Base-by-base conservation (phyloP, 2,329 filamentous ascomycete species). In the Sporothrix luriei region DNA sequence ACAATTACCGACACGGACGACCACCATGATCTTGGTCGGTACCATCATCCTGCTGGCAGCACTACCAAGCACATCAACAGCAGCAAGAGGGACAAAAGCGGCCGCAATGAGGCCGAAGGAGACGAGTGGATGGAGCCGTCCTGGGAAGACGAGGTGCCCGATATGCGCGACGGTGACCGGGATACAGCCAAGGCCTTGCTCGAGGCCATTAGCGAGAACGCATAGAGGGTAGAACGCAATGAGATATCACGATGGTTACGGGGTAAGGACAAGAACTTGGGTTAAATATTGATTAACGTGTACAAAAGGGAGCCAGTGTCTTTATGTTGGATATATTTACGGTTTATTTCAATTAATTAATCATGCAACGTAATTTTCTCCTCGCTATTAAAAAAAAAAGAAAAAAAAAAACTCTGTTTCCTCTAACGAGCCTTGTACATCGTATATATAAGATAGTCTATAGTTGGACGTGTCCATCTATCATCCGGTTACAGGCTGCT, bases 131-230 rank as follows among this genome's bases (percentile, higher is more conserved):
- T 82, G 26, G 78, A 80, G 69, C 66, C 55, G 69, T 75, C 76
- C 16, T 81, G 80, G 80, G 74, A 74, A 21, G 75, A 66, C 4
- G 71, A 71, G 21, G 69, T 48, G 13, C 52, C 19, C 0, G 70
- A 73, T 55, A 14, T 65, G 69, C 69, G 70, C 0, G 76, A 75
- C 5, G 72, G 74, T 3, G 80, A 82, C 62, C 76, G 75, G 40
- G 79, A 82, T 71, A 80, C 80, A 21, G 80, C 80, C 13, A 74
- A 75, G 69, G 77, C 76, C 14, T 66, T 82, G 46, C 74, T 82
- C 6, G 79, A 81, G 69, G 80, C 79, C 6, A 70, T 82, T 59
- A 76, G 75, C 21, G 78, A 79, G 33, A 59, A 26, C 14, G 49
- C 66, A 6, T 68, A 51, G 26, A 24, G 33, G 46, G 33, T 14